phyloP scores from a whole-genome alignment of 2,329 filamentous ascomycete species.

The Alternaria brassicae region DNA sequence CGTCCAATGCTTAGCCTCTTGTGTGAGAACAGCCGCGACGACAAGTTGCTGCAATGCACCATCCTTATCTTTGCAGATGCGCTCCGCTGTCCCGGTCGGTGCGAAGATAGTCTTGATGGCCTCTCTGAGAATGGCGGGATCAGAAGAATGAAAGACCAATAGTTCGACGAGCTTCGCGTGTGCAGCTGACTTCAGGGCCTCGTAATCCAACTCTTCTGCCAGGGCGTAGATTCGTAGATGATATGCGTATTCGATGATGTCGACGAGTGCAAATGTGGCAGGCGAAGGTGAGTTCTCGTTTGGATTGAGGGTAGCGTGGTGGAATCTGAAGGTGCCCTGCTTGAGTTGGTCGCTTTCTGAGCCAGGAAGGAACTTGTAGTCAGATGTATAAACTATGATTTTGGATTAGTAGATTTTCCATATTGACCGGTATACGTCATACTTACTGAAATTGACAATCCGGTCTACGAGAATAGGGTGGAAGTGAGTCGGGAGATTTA shows the following conservation, averaged over 20 bases:
- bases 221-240: constrained; percentile 22
- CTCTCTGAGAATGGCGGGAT: neutral
- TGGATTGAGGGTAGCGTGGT: constrained; percentile 3
- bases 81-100: neutral
- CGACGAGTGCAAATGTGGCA: constrained; percentile 4
- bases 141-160: neutral
- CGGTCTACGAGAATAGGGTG: constrained; percentile 19
- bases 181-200: constrained; percentile 6
- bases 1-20: neutral
- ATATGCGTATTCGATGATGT: constrained; percentile 8
- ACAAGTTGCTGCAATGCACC: constrained; percentile 8
- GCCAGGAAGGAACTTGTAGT: constrained; percentile 12
- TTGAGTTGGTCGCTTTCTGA: neutral
- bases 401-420: neutral
- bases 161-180: constrained; percentile 4
- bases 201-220: constrained; percentile 15
- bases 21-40: neutral
- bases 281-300: neutral
- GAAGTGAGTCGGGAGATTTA: constrained; percentile 9
- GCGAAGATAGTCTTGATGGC: constrained; percentile 3
- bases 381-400: constrained; percentile 16
- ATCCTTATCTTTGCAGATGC: constrained; percentile 12
- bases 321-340: constrained; percentile 7
- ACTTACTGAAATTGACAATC: constrained; percentile 18
- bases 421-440: neutral